Base-by-base conservation (phyloP, 495 filamentous ascomycete species). In the Trichodelitschia bisporula region DNA sequence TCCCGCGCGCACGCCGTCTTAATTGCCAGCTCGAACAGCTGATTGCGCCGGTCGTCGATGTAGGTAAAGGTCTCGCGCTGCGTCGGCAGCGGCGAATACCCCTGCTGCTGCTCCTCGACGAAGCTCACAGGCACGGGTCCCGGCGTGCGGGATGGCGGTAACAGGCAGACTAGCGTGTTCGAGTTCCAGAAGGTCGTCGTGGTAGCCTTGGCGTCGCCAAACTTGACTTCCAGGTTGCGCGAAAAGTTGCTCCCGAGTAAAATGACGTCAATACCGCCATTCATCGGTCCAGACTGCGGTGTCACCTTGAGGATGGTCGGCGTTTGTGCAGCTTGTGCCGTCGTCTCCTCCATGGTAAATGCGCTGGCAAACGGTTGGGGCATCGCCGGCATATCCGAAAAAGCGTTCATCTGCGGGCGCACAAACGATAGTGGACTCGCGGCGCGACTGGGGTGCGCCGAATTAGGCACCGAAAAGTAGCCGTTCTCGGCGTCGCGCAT, bases 181-280 rank as follows among this genome's bases (percentile, higher is more conserved):
- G 74, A 65, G 15, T 77, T 76, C 71, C 78, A 90, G 41, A 60
- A 89, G 1, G 74, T 77, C 8, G 77, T 84, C 6, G 72, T 76
- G 1, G 68, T 72, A 6, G 84, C 83, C 19, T 66, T 56, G 3
- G 58, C 61, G 26, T 78, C 69, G 12, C 82, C 83, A 48, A 93
- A 93, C 40, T 82, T 70, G 34, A 91, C 78, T 32, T 78, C 74
- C 43, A 84, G 63, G 3, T 77, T 77, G 27, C 70, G 64, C 20
- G 63, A 66, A 40, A 92, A 92, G 14, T 69, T 68, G 40, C 64
- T 72, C 4, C 84, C 83, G 16, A 84, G 53, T 32, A 83, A 59
- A 0, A 75, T 79, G 9, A 92, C 77, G 41, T 92, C 82, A 19
- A 76, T 74, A 9, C 80, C 79, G 34, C 84, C 84, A 15, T 59